Conservation (phyloP, 352 stramenopile genomes). For the Phytophthora lateralis region DNA sequence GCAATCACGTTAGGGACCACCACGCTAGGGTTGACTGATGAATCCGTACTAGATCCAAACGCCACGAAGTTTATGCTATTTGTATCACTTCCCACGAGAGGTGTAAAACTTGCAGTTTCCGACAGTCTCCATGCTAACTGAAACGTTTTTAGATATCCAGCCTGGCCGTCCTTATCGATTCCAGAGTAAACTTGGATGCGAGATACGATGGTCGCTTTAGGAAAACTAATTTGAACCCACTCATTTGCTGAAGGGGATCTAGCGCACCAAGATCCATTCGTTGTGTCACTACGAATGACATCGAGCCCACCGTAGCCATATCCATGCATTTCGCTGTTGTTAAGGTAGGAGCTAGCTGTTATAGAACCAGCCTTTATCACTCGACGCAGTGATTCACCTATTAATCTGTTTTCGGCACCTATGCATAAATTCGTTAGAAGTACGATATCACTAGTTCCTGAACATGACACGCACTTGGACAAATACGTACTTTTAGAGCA, state of each 20-base stretch:
- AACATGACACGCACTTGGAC: neutral
- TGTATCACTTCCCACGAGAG: neutral
- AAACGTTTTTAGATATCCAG: constrained; percentile 23
- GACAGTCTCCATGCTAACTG: constrained; percentile 20
- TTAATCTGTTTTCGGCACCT: constrained; percentile 27
- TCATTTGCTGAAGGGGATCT: constrained; percentile 22
- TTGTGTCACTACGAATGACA: constrained; percentile 30
- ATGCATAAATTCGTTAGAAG: neutral
- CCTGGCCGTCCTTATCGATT: constrained; percentile 15
- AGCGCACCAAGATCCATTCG: constrained; percentile 47
- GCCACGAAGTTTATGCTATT: constrained; percentile 8
- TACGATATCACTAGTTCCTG: neutral
- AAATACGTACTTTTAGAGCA: constrained; percentile 42
- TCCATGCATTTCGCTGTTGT: constrained; percentile 43
- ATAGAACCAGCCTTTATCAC: constrained; percentile 15
- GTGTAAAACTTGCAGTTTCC: constrained; percentile 3
- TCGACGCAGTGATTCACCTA: constrained; percentile 14
- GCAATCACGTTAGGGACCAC: constrained; percentile 39
- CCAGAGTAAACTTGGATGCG: constrained; percentile 34
- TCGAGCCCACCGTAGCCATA: constrained; percentile 47
- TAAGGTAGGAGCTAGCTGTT: constrained; percentile 35
- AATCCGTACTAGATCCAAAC: neutral
- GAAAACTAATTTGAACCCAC: constrained; percentile 56
- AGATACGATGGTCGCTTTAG: constrained; percentile 47
- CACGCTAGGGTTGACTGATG: constrained; percentile 3